These are phyloP conservation scores for Jatropha podagrica DNA, from an alignment of 441 rosid genomes.

Conservation along the genomic window DNA sequence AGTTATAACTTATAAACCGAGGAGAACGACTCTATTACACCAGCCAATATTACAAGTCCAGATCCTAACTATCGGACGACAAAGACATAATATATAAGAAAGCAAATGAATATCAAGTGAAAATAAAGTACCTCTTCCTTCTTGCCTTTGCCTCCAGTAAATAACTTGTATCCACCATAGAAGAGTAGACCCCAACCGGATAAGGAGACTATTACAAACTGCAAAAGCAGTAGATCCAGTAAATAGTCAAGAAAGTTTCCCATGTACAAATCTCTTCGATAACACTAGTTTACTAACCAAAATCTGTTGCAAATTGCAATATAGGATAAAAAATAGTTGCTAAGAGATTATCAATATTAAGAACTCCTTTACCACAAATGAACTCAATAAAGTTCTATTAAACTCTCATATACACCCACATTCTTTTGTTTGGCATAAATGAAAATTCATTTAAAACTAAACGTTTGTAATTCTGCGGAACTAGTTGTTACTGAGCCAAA, in stretches of 20 bases:
- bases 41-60: neutral
- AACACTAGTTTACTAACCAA: neutral
- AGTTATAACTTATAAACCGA: neutral
- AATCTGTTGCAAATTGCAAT: neutral
- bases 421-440: no score
- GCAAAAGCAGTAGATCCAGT: conserved; percentile 30
- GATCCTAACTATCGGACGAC: neutral
- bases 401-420: no score
- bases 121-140: conserved; percentile 64
- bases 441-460: no score
- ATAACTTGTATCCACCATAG: conserved; percentile 70
- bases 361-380: neutral
- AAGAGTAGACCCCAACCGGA: conserved; percentile 76
- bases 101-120: neutral
- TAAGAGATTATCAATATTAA: neutral
- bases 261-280: neutral
- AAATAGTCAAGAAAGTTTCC: conserved; percentile 20
- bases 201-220: conserved; percentile 86
- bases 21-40: neutral
- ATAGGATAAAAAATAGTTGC: neutral
- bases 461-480: no score
- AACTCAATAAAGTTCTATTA: no score
- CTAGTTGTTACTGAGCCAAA: no score
- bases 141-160: conserved; percentile 55
- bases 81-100: conserved; percentile 9